These are phyloP conservation scores for Populus simonii DNA, from an alignment of 345 rosid genomes.

Conservation along the genomic window DNA sequence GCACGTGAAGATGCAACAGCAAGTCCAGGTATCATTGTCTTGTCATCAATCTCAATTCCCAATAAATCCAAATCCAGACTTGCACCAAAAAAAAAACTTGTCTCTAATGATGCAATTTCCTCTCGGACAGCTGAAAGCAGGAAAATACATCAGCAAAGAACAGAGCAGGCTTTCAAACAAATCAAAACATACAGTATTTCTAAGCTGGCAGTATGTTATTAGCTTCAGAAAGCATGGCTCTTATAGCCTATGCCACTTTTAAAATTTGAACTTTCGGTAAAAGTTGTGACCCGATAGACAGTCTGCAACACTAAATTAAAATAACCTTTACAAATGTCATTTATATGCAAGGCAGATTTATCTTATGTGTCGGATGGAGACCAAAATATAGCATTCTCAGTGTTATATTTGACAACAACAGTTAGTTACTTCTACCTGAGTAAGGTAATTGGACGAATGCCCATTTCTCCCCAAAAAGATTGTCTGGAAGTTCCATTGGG, in stretches of 20 bases:
- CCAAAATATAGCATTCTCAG: not conserved
- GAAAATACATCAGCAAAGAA: constrained; percentile 9
- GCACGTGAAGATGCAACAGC: constrained; percentile 92
- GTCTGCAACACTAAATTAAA: not conserved
- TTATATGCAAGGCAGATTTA: not conserved
- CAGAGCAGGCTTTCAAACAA: not conserved
- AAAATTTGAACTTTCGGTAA: not conserved
- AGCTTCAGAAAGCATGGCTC: not conserved
- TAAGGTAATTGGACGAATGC: constrained; percentile 91
- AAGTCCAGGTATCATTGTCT: constrained; percentile 81
- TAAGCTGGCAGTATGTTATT: not conserved
- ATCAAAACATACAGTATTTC: not conserved
- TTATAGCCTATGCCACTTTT: not conserved
- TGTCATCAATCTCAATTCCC: constrained; percentile 75
- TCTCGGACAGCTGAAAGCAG: constrained; percentile 55
- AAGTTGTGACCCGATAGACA: not conserved
- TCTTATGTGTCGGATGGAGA: not conserved
- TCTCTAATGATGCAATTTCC: constrained; percentile 59
- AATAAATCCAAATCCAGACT: constrained; percentile 86
- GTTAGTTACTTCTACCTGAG: constrained; percentile 42
- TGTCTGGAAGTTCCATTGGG: constrained; percentile 91
- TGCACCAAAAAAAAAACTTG: constrained; percentile 67
- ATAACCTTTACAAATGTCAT: not conserved
- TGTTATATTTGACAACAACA: not conserved
- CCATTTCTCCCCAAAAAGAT: constrained; percentile 86